phyloP scores from a whole-genome alignment of 768 basidiomycete genomes.

The Tephrocybe sp. region DNA sequence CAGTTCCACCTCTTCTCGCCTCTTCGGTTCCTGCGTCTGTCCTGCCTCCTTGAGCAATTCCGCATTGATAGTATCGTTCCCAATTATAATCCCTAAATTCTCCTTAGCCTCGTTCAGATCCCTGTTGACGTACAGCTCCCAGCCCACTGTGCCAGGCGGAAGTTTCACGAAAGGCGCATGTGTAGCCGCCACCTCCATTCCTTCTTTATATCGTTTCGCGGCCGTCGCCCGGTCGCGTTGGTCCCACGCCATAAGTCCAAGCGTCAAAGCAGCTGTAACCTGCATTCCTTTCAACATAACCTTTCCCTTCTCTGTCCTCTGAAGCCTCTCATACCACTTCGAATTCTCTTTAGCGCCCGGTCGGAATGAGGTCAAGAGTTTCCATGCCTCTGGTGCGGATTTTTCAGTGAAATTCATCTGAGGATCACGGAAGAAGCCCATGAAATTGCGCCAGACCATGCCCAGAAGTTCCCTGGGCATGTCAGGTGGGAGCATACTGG shows the following conservation, averaged over 20 bases:
- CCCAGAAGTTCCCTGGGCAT: slow-evolving; percentile 24
- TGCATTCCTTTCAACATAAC: slow-evolving; percentile 32
- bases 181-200: slow-evolving; percentile 26
- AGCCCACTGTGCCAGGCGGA: slow-evolving; percentile 15
- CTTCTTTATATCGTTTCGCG: slow-evolving; percentile 31
- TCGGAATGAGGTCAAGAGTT: slow-evolving; percentile 27
- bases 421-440: slow-evolving; percentile 26
- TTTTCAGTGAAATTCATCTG: slow-evolving; percentile 19
- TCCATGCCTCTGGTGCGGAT: slow-evolving; percentile 27
- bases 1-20: slow-evolving; percentile 23
- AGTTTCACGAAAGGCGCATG: slow-evolving; percentile 18
- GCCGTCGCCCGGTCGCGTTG: slow-evolving; percentile 28
- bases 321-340: slow-evolving; percentile 20
- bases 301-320: slow-evolving; percentile 18
- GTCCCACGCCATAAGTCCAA: slow-evolving; percentile 32
- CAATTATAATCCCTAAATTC: slow-evolving; percentile 24
- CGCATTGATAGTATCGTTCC: slow-evolving; percentile 23
- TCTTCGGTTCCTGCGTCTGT: slow-evolving; percentile 5
- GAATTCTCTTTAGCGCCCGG: slow-evolving; percentile 11
- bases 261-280: slow-evolving; percentile 25
- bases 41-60: slow-evolving; percentile 3
- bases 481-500: slow-evolving; percentile 12
- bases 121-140: slow-evolving; percentile 20
- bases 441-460: slow-evolving; percentile 26
- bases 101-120: slow-evolving; percentile 21